Conservation (phyloP, 2,329 filamentous ascomycete genomes). For the Diaporthe humulicola region DNA sequence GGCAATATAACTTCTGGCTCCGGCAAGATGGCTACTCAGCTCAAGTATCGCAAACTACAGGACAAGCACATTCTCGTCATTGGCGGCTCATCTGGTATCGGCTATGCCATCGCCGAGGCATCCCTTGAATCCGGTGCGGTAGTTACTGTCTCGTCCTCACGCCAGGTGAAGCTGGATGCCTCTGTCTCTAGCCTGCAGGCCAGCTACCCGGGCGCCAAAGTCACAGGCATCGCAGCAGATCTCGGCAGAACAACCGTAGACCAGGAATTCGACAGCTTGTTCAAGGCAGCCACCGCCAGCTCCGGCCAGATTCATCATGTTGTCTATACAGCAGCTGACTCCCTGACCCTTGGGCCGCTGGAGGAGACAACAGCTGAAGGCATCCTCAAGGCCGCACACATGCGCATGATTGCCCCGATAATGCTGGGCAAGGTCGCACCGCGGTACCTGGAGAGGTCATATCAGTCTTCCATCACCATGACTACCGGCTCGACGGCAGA, state of each 20-base stretch:
- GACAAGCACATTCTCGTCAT: slow-evolving; percentile 66
- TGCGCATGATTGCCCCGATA: slow-evolving; percentile 49
- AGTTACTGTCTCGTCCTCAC: slow-evolving; percentile 71
- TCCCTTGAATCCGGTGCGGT: slow-evolving; percentile 65
- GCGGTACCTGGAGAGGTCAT: slow-evolving; percentile 44
- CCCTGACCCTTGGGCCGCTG: slow-evolving; percentile 42
- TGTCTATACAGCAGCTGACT: slow-evolving; percentile 49
- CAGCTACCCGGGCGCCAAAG: slow-evolving; percentile 31
- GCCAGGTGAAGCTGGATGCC: slow-evolving; percentile 58
- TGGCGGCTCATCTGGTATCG: slow-evolving; percentile 74
- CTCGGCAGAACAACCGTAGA: slow-evolving; percentile 46
- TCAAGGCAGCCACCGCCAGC: slow-evolving; percentile 36
- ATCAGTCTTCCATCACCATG: slow-evolving; percentile 64
- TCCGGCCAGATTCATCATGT: slow-evolving; percentile 43
- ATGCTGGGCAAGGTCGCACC: slow-evolving; percentile 50
- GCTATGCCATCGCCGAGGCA: slow-evolving; percentile 70
- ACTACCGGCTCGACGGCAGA: slow-evolving; percentile 67
- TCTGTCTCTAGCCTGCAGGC: slow-evolving; percentile 52
- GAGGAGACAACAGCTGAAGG: slow-evolving; percentile 43
- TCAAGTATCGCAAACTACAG: slow-evolving; percentile 49
- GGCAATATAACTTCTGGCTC: background rate
- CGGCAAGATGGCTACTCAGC: slow-evolving; percentile 43
- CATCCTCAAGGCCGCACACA: slow-evolving; percentile 45
- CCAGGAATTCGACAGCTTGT: slow-evolving; percentile 47
- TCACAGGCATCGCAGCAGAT: slow-evolving; percentile 47